Evolutionary conservation across 2,329 filamentous ascomycete genomes (phyloP).

Genomic region (Rutstroemia sp.): DNA sequence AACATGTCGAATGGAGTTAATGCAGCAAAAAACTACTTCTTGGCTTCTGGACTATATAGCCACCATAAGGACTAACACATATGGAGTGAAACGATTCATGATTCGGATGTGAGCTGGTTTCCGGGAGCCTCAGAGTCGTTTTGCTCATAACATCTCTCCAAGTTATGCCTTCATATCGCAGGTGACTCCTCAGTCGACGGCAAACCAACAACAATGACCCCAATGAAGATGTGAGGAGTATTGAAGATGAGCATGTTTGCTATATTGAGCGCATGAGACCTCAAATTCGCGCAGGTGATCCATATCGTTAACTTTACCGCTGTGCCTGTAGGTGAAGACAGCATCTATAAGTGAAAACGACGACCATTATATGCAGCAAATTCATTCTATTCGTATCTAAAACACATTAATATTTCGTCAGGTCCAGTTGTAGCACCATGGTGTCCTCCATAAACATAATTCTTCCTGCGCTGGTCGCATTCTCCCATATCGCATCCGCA

Average conservation of each 20-base stretch:
- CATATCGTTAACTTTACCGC: not conserved
- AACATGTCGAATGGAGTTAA: not conserved
- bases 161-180: not conserved
- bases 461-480: conserved; percentile 31
- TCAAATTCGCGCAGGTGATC: not conserved
- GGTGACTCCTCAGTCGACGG: not conserved
- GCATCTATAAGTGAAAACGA: too few species aligned
- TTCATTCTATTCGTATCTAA: not conserved
- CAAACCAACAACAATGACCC: not conserved
- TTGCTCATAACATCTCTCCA: not conserved
- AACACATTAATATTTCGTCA: not conserved
- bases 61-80: not conserved
- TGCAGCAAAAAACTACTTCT: not conserved
- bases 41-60: too few species aligned
- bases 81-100: not conserved
- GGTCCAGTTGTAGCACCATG: not conserved
- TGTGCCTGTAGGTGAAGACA: too few species aligned
- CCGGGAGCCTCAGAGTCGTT: not conserved
- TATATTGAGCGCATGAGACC: not conserved
- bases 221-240: not conserved
- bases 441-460: not conserved
- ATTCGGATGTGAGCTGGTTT: not conserved
- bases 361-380: not conserved
- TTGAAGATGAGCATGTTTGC: not conserved
- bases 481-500: conserved; percentile 36